Evolutionary conservation across 1,284 basidiomycete genomes (phyloP), one percentile per base, ranked within the genome.

Genomic region (Rhodotorula sp.): DNA sequence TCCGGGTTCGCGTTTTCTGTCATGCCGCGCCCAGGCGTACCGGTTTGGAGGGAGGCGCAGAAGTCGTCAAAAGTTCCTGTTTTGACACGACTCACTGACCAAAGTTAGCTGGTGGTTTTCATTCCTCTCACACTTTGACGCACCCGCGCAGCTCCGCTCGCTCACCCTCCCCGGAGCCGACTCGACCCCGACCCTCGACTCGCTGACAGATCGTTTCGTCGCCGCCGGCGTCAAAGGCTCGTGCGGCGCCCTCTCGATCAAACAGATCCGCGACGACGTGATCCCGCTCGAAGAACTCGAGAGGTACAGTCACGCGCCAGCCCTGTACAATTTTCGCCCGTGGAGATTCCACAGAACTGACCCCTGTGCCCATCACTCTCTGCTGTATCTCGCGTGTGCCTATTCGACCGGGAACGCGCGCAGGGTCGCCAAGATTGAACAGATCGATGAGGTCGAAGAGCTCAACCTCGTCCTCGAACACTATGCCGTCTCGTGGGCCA

Each of bases 371-470:
- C 38, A 38, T 38, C 38, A 38, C 38, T 38, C 38, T 38, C 7
- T 38, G 38, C 8, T 38, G 6, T 7, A 38, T 38, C 38, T 38
- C 26, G 54, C 54, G 49, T 50, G 34, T 55, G 14, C 54, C 3
- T 4, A 55, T 14, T 55, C 52, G 23, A 18, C 21, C n/a, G 38
- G 21, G 57, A 15, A 7, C 19, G 21, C 16, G 2, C 38, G 26
- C 77, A 92, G 92, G 72, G 89, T 93, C 77, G 85, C 88, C 1
- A 84, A 83, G 67, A 83, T 95, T 14, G 93, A 95, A 79, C 85
- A 90, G 80, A 84, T 97, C 12, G 94, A 97, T 78, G 94, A 97
- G 81, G 84, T 93, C 19, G 94, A 97, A 80, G 93, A 97, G 80
- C 85, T 97, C 26, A 89, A 93, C 64, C 85, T 97, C 4, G 90